A percentile compares a stretch with the other conserved stretches of the same genome.
phyloP scores from a whole-genome alignment of 148 eudicot genomes.

The Rhododendron vialii region DNA sequence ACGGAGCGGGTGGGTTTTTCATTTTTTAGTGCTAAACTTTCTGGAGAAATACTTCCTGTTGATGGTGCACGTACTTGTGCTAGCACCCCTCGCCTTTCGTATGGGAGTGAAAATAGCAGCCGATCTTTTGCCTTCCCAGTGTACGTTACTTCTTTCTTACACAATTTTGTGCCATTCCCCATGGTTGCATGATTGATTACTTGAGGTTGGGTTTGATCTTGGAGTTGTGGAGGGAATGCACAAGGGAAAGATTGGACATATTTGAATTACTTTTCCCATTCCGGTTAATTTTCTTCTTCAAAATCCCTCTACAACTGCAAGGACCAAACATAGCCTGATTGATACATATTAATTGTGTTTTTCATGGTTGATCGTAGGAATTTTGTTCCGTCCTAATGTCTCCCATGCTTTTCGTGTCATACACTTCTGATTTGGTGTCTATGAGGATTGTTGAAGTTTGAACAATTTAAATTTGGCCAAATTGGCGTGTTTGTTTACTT shows the following conservation, averaged over 20 bases:
- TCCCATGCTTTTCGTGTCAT: neutral
- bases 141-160: conserved; percentile 23
- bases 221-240: neutral
- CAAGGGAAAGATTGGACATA: neutral
- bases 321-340: neutral
- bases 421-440: neutral
- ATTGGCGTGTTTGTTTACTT: neutral
- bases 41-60: neutral
- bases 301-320: neutral
- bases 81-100: conserved; percentile 26
- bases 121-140: conserved; percentile 49
- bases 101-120: conserved; percentile 33
- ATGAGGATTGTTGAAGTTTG: neutral
- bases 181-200: neutral
- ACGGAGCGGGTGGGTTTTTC: neutral
- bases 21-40: neutral
- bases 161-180: neutral
- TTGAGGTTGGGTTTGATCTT: neutral
- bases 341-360: neutral
- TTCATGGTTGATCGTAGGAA: neutral
- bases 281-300: neutral
- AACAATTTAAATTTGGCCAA: neutral
- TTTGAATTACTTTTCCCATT: neutral
- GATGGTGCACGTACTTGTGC: conserved; percentile 18
- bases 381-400: neutral